Base-by-base conservation (phyloP, 805 yeast genomes). In the Wickerhamiella sorbophila region DNA sequence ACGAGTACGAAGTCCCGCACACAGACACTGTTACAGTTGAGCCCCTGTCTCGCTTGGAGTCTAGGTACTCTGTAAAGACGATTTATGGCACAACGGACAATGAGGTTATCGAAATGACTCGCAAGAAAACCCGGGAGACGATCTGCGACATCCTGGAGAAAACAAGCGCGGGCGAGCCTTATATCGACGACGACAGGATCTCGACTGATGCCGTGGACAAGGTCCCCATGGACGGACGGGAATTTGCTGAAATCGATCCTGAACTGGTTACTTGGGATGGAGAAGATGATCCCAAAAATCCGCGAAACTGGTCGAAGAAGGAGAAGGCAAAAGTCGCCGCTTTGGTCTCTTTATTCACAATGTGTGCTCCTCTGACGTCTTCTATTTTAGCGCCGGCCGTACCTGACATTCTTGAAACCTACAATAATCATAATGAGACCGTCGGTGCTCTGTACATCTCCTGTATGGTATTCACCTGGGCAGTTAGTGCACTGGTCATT, bases 181-280 rank as follows among this genome's bases (percentile, higher is more conserved):
- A 17, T 45, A 45, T 18, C 36, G 52, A 22, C 27, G 38, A 4
- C 16, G 31, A 56, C 45, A 33, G 48, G 52, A 44, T 51, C 42
- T 39, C 36, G 5, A 41, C 48, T 8, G 54, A 48, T 17, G 62
- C 53, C 19, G 46, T 50, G 10, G 59, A 54, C 24, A 49, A 44
- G 10, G 50, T 49, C 17, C 44, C 41, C 33, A 38, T 51, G 62
- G 70, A 65, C 42, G 82, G 82, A 21, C 63, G 62, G 6, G 80
- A 76, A 51, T 75, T 70, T 53, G 60, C 61, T 26, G 54, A 57
- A 4, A 58, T 74, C 8, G 83, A 78, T 50, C 83, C 82, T 0
- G 82, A 78, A 50, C 60, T 78, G 38, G 75, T 78, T 9, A 70
- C 81, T 1, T 78, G 83, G 83, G 74, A 75, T 26, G 75, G 77